phyloP scores from a whole-genome alignment of 2,329 filamentous ascomycete species.

The Corynespora cassiicola region DNA sequence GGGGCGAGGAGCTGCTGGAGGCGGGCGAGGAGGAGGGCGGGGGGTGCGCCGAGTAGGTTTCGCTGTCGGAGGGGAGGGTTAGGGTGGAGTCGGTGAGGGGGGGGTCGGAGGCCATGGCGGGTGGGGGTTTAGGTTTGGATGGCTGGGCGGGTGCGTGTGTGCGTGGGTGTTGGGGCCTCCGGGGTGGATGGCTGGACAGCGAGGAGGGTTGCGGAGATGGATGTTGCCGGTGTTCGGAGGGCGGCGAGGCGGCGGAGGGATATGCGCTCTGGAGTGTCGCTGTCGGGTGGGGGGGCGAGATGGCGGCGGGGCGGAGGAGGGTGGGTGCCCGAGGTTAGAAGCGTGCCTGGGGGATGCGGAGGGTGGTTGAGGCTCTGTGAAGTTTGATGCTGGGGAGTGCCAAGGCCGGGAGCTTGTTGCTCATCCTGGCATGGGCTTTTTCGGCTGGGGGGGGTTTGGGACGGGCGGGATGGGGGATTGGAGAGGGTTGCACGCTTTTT shows the following conservation, averaged over 20 bases:
- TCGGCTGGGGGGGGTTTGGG: no score
- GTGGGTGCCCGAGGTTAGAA: slow-evolving; percentile 16
- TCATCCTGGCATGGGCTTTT: no score
- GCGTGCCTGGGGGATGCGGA: slow-evolving; percentile 8
- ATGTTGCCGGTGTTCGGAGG: neutral
- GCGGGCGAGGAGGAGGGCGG: slow-evolving; percentile 66
- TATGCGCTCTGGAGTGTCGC: neutral
- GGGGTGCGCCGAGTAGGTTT: slow-evolving; percentile 74
- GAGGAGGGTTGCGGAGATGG: slow-evolving; percentile 1
- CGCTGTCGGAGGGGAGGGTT: slow-evolving; percentile 82
- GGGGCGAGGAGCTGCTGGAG: slow-evolving; percentile 66
- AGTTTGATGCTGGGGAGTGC: slow-evolving; percentile 4
- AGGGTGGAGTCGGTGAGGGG: slow-evolving; percentile 73
- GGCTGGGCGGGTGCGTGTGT: neutral
- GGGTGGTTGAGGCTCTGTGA: slow-evolving; percentile 25
- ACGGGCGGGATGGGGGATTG: no score
- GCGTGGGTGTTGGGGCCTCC: slow-evolving; percentile 2
- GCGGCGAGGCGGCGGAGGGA: neutral
- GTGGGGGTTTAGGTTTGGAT: neutral
- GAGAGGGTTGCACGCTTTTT: no score
- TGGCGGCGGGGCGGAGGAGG: slow-evolving; percentile 1
- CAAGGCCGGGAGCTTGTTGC: slow-evolving; percentile 5
- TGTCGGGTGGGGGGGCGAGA: slow-evolving; percentile 1
- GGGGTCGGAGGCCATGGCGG: slow-evolving; percentile 23
- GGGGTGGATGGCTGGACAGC: neutral